Evolutionary conservation across 23 red algal genomes (phyloP).

Genomic region (Cyanidioschyzon merolae): DNA sequence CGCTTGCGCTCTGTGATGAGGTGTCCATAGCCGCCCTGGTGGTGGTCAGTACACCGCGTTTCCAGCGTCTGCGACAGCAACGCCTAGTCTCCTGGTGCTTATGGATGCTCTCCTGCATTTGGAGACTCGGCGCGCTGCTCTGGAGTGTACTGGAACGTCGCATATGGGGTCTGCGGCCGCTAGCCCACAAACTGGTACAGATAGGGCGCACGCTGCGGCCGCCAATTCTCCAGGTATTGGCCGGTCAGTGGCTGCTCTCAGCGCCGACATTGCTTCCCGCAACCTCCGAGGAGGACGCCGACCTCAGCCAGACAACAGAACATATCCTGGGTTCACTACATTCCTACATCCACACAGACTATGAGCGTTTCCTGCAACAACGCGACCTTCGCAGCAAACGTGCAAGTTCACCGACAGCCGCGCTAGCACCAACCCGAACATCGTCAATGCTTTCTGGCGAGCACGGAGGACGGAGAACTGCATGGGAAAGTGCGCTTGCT

Average conservation of each 20-base stretch:
- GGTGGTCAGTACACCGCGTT: neutral
- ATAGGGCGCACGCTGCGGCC: neutral
- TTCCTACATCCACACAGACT: neutral
- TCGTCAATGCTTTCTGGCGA: neutral
- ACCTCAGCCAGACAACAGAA: neutral
- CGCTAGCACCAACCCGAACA: neutral
- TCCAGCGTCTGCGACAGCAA: neutral
- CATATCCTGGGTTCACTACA: neutral
- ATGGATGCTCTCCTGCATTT: neutral
- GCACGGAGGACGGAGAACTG: neutral
- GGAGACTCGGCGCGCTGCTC: neutral
- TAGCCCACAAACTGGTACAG: neutral
- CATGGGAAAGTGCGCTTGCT: neutral
- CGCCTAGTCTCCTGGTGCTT: neutral
- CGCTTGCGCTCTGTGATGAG: neutral
- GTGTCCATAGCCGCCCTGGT: neutral
- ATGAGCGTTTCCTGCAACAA: neutral
- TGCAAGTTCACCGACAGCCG: neutral
- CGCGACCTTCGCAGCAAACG: no score
- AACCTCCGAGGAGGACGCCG: no score
- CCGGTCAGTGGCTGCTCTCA: neutral
- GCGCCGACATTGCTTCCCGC: neutral
- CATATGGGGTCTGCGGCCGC: neutral
- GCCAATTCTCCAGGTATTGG: neutral
- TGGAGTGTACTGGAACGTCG: neutral